Percentiles rank a stretch among this genome's conserved stretches.
Conservation (phyloP, 176 grass and related monocot species). For the Calamus simplicifolius region DNA sequence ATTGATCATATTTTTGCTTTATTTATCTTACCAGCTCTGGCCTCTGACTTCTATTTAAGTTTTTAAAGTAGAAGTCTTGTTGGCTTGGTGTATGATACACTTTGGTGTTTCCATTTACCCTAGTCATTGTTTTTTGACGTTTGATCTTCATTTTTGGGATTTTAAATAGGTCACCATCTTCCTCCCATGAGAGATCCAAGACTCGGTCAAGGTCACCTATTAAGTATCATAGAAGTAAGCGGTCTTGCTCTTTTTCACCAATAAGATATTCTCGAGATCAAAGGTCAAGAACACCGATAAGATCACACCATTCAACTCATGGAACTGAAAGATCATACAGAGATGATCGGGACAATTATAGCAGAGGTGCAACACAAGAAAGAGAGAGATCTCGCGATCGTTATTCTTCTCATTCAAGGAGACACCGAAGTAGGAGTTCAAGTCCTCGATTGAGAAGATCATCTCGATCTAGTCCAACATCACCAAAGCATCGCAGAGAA, state of each 20-base stretch:
- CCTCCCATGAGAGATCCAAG: conserved; percentile 39
- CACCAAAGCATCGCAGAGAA: conserved; percentile 53
- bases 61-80: no score
- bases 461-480: conserved; percentile 38
- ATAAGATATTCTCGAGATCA: conserved; percentile 41
- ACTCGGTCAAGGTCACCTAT: conserved; percentile 90
- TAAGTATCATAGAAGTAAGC: conserved; percentile 63
- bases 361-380: conserved; percentile 27
- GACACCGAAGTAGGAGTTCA: conserved; percentile 63
- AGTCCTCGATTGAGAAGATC: conserved; percentile 57
- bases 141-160: background rate
- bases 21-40: no score
- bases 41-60: no score
- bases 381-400: conserved; percentile 11
- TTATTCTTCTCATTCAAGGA: background rate
- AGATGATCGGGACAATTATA: conserved; percentile 58
- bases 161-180: conserved; percentile 66
- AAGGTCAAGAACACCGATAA: conserved; percentile 60
- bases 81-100: no score
- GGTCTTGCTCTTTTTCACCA: conserved; percentile 63
- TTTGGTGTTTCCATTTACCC: no score
- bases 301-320: conserved; percentile 49
- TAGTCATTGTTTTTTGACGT: no score
- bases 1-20: no score
- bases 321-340: conserved; percentile 44